phyloP scores from a whole-genome alignment of 495 filamentous ascomycete genomes.

The Cladorrhinum samala region DNA sequence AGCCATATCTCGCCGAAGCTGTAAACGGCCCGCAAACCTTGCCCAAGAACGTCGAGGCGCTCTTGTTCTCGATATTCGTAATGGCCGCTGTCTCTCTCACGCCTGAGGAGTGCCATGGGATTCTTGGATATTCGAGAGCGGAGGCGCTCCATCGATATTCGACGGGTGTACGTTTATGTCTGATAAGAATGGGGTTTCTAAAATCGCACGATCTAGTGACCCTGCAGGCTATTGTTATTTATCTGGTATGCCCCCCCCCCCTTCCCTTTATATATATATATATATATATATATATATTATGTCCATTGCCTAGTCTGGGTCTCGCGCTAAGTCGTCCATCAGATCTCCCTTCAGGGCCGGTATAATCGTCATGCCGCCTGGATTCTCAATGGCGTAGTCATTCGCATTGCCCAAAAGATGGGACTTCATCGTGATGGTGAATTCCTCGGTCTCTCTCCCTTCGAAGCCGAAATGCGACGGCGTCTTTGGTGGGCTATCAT shows the following conservation, averaged over 20 bases:
- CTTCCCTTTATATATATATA: no score
- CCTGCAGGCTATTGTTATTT: slow-evolving; percentile 49
- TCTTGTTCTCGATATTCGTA: slow-evolving; percentile 50
- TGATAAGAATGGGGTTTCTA: slow-evolving; percentile 46
- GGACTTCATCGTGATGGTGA: slow-evolving; percentile 67
- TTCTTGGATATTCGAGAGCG: slow-evolving; percentile 42
- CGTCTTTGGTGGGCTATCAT: slow-evolving; percentile 71
- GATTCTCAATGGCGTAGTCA: slow-evolving; percentile 50
- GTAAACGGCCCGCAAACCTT: slow-evolving; percentile 31
- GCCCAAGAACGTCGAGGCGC: slow-evolving; percentile 44
- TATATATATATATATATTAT: no score
- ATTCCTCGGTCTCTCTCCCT: slow-evolving; percentile 55
- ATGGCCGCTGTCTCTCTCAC: slow-evolving; percentile 42
- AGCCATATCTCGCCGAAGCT: slow-evolving; percentile 45
- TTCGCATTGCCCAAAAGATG: slow-evolving; percentile 67
- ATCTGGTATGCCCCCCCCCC: slow-evolving; percentile 40
- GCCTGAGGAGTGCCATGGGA: slow-evolving; percentile 42
- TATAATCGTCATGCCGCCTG: slow-evolving; percentile 47
- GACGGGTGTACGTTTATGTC: slow-evolving; percentile 39
- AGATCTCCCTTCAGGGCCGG: slow-evolving; percentile 45
- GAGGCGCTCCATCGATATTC: slow-evolving; percentile 36
- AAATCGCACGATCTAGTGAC: slow-evolving; percentile 46
- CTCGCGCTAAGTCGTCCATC: slow-evolving; percentile 13
- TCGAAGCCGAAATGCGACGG: slow-evolving; percentile 63
- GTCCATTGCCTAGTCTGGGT: not conserved